These are phyloP conservation scores for Cicer pinnatifidum DNA, from an alignment of 306 rosid genomes.

Conservation along the genomic window DNA sequence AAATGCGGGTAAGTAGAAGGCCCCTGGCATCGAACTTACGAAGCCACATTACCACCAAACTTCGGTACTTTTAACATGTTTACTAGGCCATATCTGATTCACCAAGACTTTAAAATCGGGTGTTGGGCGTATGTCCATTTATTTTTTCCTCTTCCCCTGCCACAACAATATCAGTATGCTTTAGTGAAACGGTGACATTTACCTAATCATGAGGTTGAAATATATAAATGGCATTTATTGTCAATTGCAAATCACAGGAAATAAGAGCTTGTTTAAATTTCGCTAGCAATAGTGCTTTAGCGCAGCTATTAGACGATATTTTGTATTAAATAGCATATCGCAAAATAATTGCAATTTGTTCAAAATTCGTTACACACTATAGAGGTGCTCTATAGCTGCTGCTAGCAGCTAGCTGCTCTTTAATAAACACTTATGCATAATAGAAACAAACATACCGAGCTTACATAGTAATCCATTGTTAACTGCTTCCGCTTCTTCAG, in stretches of 20 bases:
- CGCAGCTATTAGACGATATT: too few species aligned
- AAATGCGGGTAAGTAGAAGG: neutral
- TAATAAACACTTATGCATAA: too few species aligned
- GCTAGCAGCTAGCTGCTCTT: too few species aligned
- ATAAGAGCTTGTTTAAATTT: too few species aligned
- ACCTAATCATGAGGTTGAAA: conserved; percentile 1
- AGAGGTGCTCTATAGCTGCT: too few species aligned
- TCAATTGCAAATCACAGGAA: too few species aligned
- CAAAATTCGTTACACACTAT: too few species aligned
- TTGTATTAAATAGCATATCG: too few species aligned
- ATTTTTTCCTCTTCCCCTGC: conserved; percentile 92
- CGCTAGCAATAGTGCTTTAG: too few species aligned
- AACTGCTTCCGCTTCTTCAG: conserved; percentile 83
- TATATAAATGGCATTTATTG: neutral
- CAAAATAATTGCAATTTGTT: too few species aligned
- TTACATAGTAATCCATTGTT: conserved; percentile 77
- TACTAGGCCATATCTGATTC: conserved; percentile 31
- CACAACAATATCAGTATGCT: conserved; percentile 34
- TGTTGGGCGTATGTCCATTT: conserved; percentile 28
- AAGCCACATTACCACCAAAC: neutral
- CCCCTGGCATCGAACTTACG: neutral
- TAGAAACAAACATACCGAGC: conserved; percentile 56
- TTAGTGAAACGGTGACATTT: conserved; percentile 21
- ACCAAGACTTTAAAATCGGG: conserved; percentile 10
- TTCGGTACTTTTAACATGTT: neutral